These are phyloP conservation scores for Trametes pubescens DNA, from an alignment of 1,284 basidiomycete species.

Conservation along the genomic window DNA sequence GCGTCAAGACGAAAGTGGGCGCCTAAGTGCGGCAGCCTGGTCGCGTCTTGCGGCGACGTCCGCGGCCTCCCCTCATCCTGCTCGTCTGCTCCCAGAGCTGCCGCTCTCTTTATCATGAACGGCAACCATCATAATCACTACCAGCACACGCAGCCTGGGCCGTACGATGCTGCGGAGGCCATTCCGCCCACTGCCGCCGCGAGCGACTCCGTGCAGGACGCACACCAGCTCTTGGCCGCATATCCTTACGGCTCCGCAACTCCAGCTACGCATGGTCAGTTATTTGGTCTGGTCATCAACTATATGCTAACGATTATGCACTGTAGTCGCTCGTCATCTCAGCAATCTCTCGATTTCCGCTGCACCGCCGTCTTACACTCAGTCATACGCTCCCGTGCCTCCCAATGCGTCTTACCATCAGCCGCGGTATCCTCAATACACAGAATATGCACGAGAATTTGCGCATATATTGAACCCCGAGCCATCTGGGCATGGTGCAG, in stretches of 20 bases:
- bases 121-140: conserved; percentile 21
- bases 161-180: conserved; percentile 19
- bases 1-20: conserved; percentile 26
- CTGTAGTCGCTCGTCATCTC: conserved; percentile 69
- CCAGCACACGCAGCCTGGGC: conserved; percentile 12
- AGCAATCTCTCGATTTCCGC: conserved; percentile 62
- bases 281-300: not conserved
- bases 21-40: conserved; percentile 18
- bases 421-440: conserved; percentile 58
- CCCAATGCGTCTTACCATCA: conserved; percentile 50
- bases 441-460: conserved; percentile 64
- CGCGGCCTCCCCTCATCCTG: conserved; percentile 11
- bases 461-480: conserved; percentile 55
- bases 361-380: conserved; percentile 66
- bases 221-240: conserved; percentile 65
- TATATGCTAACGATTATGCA: conserved; percentile 25
- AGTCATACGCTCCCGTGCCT: conserved; percentile 60
- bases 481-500: conserved; percentile 48
- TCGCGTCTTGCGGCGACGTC: conserved; percentile 30
- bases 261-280: conserved; percentile 70
- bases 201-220: conserved; percentile 61
- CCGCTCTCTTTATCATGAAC: conserved; percentile 25
- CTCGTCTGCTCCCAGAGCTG: conserved; percentile 4
- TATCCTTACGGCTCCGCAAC: conserved; percentile 77
- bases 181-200: conserved; percentile 22